phyloP scores from a whole-genome alignment of 2,329 filamentous ascomycete species.

The Diaporthe sp. region DNA sequence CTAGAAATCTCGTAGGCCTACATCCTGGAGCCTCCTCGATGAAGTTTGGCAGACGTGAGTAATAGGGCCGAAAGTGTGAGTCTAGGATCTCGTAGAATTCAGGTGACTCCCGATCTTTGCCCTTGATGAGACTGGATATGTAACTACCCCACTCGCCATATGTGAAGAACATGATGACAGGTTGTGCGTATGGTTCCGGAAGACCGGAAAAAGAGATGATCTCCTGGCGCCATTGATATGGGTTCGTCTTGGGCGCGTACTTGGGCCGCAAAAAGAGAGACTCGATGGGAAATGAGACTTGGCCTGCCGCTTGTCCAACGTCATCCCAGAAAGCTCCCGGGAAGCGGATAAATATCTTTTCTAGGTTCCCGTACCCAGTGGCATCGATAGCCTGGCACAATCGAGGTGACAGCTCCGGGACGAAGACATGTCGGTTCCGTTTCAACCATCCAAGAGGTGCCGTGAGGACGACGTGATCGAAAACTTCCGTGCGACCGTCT shows the following conservation, averaged over 20 bases:
- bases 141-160: not conserved
- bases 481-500: constrained; percentile 42
- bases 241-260: not conserved
- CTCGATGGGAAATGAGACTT: constrained; percentile 9
- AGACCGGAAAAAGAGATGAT: constrained; percentile 17
- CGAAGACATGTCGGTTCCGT: constrained; percentile 57
- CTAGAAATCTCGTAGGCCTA: not conserved
- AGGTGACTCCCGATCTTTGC: not conserved
- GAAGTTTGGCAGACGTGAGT: constrained; percentile 9
- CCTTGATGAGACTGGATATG: not conserved
- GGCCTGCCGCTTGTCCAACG: constrained; percentile 1
- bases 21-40: not conserved
- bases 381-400: constrained; percentile 58
- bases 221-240: constrained; percentile 11
- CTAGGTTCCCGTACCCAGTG: constrained; percentile 44
- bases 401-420: constrained; percentile 55
- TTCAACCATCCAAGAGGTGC: constrained; percentile 67
- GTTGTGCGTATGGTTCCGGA: not conserved
- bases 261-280: not conserved
- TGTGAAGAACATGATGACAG: constrained; percentile 11
- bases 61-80: not conserved
- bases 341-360: constrained; percentile 47
- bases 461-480: constrained; percentile 66
- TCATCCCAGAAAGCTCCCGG: constrained; percentile 44
- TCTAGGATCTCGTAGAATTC: not conserved